Evolutionary conservation across 257 asterid species (phyloP).

Genomic region (Solanum clarkiae): DNA sequence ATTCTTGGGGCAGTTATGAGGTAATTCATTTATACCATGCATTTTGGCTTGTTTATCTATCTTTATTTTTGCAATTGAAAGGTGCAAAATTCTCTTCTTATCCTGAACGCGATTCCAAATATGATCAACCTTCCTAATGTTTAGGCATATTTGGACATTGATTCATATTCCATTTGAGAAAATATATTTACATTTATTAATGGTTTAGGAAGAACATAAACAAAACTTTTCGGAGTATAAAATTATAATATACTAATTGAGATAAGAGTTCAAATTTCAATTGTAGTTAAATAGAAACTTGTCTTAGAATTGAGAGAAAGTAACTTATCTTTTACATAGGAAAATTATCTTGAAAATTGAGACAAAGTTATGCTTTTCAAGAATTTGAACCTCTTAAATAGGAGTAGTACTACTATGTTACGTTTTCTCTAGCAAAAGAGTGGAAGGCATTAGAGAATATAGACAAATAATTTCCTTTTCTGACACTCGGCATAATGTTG

Average conservation of each 20-base stretch:
- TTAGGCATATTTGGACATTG: not conserved
- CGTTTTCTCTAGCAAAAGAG: not conserved
- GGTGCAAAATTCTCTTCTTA: not conserved
- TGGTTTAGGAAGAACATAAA: not conserved
- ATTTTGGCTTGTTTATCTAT: not conserved
- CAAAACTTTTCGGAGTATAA: not conserved
- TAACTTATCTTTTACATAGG: not conserved
- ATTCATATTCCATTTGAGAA: not conserved
- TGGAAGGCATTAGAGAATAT: not conserved
- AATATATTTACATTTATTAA: not conserved
- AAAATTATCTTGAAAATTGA: not conserved
- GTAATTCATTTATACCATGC: conserved; percentile 15
- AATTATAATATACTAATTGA: not conserved
- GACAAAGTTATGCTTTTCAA: not conserved
- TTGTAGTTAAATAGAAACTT: not conserved
- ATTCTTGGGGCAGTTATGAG: conserved; percentile 68
- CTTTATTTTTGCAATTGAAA: not conserved
- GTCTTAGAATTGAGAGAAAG: not conserved
- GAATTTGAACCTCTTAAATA: not conserved
- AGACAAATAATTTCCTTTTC: not conserved
- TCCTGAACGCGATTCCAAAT: not conserved
- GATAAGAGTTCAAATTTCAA: not conserved
- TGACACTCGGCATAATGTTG: not conserved
- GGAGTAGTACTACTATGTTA: not conserved
- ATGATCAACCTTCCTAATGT: not conserved